Conservation (phyloP, 371 early-diverging fungal species). For the Cokeromyces recurvatus region DNA sequence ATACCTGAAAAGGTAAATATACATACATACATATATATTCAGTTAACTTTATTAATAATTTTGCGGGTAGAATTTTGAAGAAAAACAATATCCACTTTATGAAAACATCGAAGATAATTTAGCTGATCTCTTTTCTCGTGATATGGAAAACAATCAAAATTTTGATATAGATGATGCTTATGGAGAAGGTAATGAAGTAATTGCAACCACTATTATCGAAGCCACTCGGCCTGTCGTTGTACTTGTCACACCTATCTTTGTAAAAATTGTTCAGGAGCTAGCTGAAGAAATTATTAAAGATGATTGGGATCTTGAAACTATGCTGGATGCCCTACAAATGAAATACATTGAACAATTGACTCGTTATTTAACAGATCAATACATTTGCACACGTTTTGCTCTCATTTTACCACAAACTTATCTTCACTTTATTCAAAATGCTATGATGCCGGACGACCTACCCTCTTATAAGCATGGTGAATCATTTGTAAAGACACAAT, state of each 20-base stretch:
- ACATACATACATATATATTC: neutral
- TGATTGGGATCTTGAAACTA: conserved; percentile 64
- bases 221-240: conserved; percentile 56
- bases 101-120: neutral
- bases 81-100: conserved; percentile 6
- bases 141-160: too few species aligned
- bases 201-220: conserved; percentile 54
- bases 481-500: conserved; percentile 49
- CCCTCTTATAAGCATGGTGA: conserved; percentile 52
- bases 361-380: conserved; percentile 50
- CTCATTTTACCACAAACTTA: conserved; percentile 60
- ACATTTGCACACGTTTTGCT: conserved; percentile 49
- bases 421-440: conserved; percentile 75
- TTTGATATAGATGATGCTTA: too few species aligned
- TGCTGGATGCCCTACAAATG: conserved; percentile 68
- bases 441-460: conserved; percentile 66
- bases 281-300: conserved; percentile 63
- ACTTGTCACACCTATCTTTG: conserved; percentile 67
- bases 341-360: conserved; percentile 62
- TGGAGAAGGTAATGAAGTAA: conserved; percentile 32
- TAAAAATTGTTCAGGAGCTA: conserved; percentile 70
- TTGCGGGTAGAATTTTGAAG: neutral
- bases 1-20: conserved; percentile 30
- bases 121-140: too few species aligned
- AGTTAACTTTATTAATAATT: neutral